Evolutionary conservation across 1,284 basidiomycete species (phyloP), one percentile per base, ranked within the genome.

Genomic region (Tylopilus sp.): DNA sequence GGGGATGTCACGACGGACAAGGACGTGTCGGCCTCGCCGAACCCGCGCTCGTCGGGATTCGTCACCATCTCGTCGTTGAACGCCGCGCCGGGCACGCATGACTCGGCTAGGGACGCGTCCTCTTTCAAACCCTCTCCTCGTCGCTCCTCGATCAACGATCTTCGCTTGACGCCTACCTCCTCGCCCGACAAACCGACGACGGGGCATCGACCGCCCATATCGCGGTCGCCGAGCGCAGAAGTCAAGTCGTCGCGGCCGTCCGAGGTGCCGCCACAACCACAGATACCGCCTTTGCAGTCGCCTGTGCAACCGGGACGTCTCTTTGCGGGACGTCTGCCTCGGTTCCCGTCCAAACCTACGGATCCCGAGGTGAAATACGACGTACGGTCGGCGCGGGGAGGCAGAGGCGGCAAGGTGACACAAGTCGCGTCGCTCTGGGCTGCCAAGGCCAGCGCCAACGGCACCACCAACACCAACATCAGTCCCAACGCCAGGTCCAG

Each of bases 341-440:
- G 64, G 0, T 73, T 75, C 49, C 72, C 74, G 3, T 68, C 72
- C 17, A 69, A 68, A 3, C 57, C 65, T 10, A 60, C 53, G 19
- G 78, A 81, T 59, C 70, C 78, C 0, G 81, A 82, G 51, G 75
- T 75, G 24, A 85, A 84, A 58, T 90, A 91, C 65, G 84, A 91
- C 61, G 69, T 88, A 20, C 82, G 85, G 7, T 90, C 87, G 36
- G 89, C 88, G 11, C 80, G 89, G 24, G 89, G 90, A 4, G 90
- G 90, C 3, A 74, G 79, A 47, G 90, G 90, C 1, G 90, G 89
- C 11, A 79, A 81, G 48, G 90, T 92, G 15, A 77, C 88, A 2
- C 77, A 87, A 7, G 87, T 90, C 3, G 82, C 86, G 1, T 79
- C 85, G 6, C 72, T 92, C 24, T 92, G 89, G 88, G 81, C 85